Evolutionary conservation across 2,329 filamentous ascomycete genomes (phyloP).

Genomic region (Clonostachys chloroleuca): DNA sequence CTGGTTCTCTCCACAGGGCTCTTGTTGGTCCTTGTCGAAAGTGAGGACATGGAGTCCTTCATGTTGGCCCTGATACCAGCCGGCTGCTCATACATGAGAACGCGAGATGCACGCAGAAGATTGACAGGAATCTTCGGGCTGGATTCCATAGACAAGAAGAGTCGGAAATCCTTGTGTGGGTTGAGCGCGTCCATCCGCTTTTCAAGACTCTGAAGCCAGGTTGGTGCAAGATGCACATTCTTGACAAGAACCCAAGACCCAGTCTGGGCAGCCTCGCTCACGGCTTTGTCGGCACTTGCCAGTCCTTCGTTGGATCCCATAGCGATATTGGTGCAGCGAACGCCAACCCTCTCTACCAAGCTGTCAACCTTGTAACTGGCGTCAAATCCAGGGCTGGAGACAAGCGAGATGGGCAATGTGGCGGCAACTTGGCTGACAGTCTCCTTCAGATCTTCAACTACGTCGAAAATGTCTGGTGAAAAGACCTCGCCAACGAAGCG

Average conservation of each 20-base stretch:
- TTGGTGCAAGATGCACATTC: conserved; percentile 94
- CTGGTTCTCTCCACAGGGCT: conserved; percentile 86
- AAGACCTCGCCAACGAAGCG: conserved; percentile 87
- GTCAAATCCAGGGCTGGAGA: conserved; percentile 94
- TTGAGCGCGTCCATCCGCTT: conserved; percentile 96
- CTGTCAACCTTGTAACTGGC: conserved; percentile 99
- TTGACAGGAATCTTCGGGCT: conserved; percentile 97
- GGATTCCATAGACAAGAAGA: conserved; percentile 98
- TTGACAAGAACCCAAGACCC: conserved; percentile 98
- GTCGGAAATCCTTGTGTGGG: conserved; percentile 84
- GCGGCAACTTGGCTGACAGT: conserved; percentile 82
- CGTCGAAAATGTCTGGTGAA: conserved; percentile 75
- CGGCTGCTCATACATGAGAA: conserved; percentile 97
- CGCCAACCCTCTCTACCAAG: conserved; percentile 77
- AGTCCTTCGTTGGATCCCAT: conserved; percentile 98
- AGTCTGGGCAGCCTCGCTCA: conserved; percentile 84
- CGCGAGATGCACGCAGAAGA: conserved; percentile 83
- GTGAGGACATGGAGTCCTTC: conserved; percentile 89
- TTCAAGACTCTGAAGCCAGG: conserved; percentile 95
- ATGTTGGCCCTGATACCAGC: conserved; percentile 96
- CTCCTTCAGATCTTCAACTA: conserved; percentile 78
- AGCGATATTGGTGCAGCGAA: conserved; percentile 91
- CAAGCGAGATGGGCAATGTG: conserved; percentile 81
- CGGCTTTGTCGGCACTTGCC: conserved; percentile 90
- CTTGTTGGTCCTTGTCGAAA: conserved; percentile 72